Base-by-base conservation (phyloP, 2,329 filamentous ascomycete species). In the Diaporthe vaccinii region DNA sequence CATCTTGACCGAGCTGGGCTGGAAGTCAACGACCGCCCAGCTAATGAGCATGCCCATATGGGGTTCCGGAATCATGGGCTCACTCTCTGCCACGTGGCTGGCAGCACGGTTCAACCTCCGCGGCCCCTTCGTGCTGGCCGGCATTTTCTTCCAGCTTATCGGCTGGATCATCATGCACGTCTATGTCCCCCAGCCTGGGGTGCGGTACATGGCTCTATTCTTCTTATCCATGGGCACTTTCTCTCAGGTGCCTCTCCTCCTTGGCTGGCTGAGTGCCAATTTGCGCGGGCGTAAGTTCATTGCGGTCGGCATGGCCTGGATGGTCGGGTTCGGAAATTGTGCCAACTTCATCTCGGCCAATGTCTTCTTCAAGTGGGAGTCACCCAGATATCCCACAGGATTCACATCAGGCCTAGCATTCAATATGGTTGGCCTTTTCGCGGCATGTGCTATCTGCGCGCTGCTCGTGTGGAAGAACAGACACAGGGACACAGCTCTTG, bases 311-410 rank as follows among this genome's bases (percentile, higher is more conserved):
- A 84, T 83, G 78, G 85, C 82, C 1, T 81, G 86, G 78, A 83
- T 84, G 78, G 79, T 84, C 4, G 84, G 84, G 3, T 84, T 87
- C 28, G 85, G 85, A n/a, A 87, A 86, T 77, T 85, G 84, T 74
- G 85, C 84, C 65, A 85, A 84, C 65, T 84, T 87, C 70, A 80
- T 87, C 10, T 82, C 82, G 6, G 80, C 81, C 36, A 85, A 86
- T 74, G 80, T 87, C 8, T 87, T 87, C 76, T 83, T 87, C 76
- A 81, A 79, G 14, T 75, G 72, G 4, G 80, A 87, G 77, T 78
- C 81, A 4, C 85, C 85, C 4, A 79, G 76, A 8, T 87, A 85
- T 74, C 80, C 79, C 2, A 83, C 82, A 0, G 85, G 85, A 1
- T 84, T 84, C 77, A 80, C 81, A 2, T 82, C 81, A 3, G 84